Conservation (phyloP, 2,329 filamentous ascomycete species). For the Neocatenulostroma microsporum region DNA sequence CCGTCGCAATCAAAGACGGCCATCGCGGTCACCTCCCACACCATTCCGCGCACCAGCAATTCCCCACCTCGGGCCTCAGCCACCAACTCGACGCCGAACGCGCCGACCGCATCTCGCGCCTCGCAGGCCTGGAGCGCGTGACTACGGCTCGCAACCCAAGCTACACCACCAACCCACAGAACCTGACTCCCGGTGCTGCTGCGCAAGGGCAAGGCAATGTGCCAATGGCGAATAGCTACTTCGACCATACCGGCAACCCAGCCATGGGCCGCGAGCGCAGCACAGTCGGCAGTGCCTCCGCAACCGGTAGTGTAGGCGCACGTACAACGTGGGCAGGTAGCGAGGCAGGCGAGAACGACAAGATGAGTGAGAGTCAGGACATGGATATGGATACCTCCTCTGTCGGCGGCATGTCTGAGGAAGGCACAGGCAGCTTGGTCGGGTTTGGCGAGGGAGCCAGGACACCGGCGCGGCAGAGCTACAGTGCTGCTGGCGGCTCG, state of each 20-base stretch:
- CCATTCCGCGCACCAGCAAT: conserved; percentile 37
- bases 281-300: conserved; percentile 85
- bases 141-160: conserved; percentile 61
- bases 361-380: conserved; percentile 53
- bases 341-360: conserved; percentile 55
- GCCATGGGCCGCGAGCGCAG: conserved; percentile 65
- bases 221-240: conserved; percentile 56
- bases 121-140: conserved; percentile 84
- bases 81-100: conserved; percentile 78
- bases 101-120: conserved; percentile 87
- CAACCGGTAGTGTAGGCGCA: conserved; percentile 68
- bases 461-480: conserved; percentile 52
- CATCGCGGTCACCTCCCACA: conserved; percentile 72
- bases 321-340: conserved; percentile 62
- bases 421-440: conserved; percentile 74
- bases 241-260: conserved; percentile 64
- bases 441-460: conserved; percentile 84
- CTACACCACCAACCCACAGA: conserved; percentile 27
- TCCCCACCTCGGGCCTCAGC: conserved; percentile 44
- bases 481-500: conserved; percentile 59
- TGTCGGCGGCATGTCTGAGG: conserved; percentile 75
- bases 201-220: conserved; percentile 36
- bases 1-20: conserved; percentile 92
- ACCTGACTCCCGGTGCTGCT: conserved; percentile 40
- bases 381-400: conserved; percentile 47